Evolutionary conservation across 2,329 filamentous ascomycete genomes (phyloP), one percentile per base, ranked within the genome.

Genomic region (Pyrenophora teres): DNA sequence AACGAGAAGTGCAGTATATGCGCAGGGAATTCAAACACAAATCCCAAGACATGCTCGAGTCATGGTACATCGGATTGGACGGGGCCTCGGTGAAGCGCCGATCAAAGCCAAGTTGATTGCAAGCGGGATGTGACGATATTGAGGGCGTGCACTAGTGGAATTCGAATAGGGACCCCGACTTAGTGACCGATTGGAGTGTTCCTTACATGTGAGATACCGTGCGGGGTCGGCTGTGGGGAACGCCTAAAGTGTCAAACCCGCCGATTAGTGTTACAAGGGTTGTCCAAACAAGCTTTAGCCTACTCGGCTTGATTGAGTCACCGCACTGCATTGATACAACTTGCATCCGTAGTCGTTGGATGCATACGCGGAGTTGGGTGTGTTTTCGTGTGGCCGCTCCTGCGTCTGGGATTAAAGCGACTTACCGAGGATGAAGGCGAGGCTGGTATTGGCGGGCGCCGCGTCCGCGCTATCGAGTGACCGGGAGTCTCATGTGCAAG

Each of bases 221-320:
- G 52, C 52, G 47, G 52, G 51, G 52, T 31, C 40, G 19, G 38
- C 15, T 21, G 35, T 50, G 54, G 48, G 50, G 40, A 39, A 27
- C 46, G 23, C 62, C 58, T 23, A 44, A 57, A 56, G 37, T 10
- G 44, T 48, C 49, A 15, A 48, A 27, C 27, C 38, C 31, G 43
- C 61, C 59, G 54, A 48, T 51, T 12, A 46, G 43, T 50, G 10
- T 31, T 38, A 52, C 66, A 60, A 54, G 59, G 59, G 33, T 54
- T 35, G 43, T 30, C 19, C n/a, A 19, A 35, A 57, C 39, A 64
- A 68, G 60, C 64, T 60, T 68, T 57, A 39, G 39, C 60, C 52
- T 62, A 56, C 43, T 52, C 42, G 35, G 21, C 51, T 63, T 51
- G 40, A 46, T 42, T 35, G 53, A 51, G 59, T 56, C 56, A 40